phyloP scores from a whole-genome alignment of 148 eudicot genomes.

The Beta vulgaris region DNA sequence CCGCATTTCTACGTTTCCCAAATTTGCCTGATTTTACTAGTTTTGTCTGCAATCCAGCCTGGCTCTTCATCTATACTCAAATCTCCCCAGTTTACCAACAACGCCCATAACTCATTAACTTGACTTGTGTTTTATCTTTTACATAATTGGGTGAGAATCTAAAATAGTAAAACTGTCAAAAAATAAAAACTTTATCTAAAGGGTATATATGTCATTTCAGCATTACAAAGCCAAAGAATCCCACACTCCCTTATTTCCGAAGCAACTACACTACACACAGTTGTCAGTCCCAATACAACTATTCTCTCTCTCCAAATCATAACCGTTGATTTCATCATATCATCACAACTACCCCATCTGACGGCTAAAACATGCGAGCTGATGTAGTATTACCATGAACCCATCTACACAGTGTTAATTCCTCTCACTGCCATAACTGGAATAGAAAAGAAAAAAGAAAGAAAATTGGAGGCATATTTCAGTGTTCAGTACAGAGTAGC shows the following conservation, averaged over 20 bases:
- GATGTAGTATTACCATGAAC: neutral
- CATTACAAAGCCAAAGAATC: neutral
- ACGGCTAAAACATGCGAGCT: neutral
- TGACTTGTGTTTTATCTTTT: neutral
- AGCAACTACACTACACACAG: conserved; percentile 24
- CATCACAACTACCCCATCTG: neutral
- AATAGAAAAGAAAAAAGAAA: neutral
- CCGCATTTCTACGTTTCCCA: conserved; percentile 1
- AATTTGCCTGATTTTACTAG: neutral
- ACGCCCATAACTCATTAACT: no score
- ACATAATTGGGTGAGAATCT: no score
- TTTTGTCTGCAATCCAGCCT: neutral
- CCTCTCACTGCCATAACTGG: conserved; percentile 5
- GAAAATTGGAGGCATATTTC: neutral
- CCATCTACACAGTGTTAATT: neutral
- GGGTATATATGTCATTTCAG: conserved; percentile 1
- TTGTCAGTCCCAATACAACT: conserved; percentile 24
- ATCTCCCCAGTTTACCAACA: neutral
- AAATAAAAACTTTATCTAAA: neutral
- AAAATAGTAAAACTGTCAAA: neutral
- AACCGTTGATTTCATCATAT: conserved; percentile 1
- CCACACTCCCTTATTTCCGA: conserved; percentile 25
- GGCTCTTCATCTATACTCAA: conserved; percentile 3
- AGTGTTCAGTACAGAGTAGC: conserved; percentile 27
- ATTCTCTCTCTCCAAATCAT: neutral